Evolutionary conservation across 75 land plant genomes (phyloP).

Genomic region (Selaginella moellendorffii): DNA sequence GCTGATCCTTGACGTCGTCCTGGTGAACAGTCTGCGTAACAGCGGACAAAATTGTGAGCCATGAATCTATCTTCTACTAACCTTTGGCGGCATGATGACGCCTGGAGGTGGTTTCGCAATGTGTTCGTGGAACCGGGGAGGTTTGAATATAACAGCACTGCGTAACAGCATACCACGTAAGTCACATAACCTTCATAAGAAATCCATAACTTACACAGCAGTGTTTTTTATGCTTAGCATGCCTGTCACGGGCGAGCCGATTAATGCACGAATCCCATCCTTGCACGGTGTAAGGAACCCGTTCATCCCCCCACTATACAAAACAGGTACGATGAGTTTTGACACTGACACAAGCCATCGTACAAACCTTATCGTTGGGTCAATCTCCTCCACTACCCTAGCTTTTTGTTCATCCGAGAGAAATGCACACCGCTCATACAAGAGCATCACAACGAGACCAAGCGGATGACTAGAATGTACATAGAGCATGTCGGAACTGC

Average conservation of each 20-base stretch:
- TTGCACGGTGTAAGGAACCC: constrained; percentile 55
- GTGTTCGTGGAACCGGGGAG: not conserved
- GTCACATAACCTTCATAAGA: no score
- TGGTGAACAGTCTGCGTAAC: constrained; percentile 22
- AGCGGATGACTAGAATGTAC: constrained; percentile 44
- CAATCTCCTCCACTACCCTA: constrained; percentile 42
- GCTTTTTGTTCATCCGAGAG: constrained; percentile 29
- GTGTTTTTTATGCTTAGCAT: constrained; percentile 73
- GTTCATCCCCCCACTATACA: constrained; percentile 82
- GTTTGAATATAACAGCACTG: not conserved
- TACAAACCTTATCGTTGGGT: constrained; percentile 56
- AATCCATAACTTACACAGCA: constrained; percentile 71
- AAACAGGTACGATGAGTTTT: not conserved
- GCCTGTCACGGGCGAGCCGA: constrained; percentile 55
- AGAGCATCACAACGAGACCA: constrained; percentile 43
- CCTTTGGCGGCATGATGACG: constrained; percentile 26
- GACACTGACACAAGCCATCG: not conserved
- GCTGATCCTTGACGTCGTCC: constrained; percentile 23
- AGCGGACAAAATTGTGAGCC: no score
- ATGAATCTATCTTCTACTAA: constrained; percentile 11
- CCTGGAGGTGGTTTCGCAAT: not conserved
- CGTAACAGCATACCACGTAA: not conserved
- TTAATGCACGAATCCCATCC: constrained; percentile 36
- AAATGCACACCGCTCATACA: constrained; percentile 37
- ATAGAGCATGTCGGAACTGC: constrained; percentile 51